A percentile compares a stretch with the other conserved stretches of the same genome.
These are phyloP conservation scores for Simplicillium sp. DNA, from an alignment of 2,329 filamentous ascomycete species.

Conservation along the genomic window DNA sequence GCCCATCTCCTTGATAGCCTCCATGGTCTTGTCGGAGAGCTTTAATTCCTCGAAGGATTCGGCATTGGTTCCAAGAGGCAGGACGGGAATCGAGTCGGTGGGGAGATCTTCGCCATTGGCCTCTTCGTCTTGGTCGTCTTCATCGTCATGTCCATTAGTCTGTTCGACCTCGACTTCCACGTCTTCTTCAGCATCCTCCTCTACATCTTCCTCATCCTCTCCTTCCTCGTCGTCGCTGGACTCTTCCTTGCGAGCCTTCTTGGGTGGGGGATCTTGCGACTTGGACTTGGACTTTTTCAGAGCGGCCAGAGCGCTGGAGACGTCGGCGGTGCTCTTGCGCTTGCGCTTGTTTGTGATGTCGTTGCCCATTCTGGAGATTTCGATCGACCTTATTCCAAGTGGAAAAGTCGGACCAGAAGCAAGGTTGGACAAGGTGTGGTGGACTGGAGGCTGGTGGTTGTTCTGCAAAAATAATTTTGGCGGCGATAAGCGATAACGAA, in stretches of 20 bases:
- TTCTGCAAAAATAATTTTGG: neutral
- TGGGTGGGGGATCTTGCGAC: slow-evolving; percentile 15
- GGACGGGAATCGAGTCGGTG: slow-evolving; percentile 34
- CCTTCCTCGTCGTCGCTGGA: slow-evolving; percentile 17
- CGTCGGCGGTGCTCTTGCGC: slow-evolving; percentile 23
- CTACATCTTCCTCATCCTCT: slow-evolving; percentile 16
- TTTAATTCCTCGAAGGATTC: slow-evolving; percentile 73
- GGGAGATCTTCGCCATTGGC: slow-evolving; percentile 23
- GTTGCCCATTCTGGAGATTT: slow-evolving; percentile 19
- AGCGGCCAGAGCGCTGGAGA: slow-evolving; percentile 14
- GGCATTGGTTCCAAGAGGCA: slow-evolving; percentile 49
- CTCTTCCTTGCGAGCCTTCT: slow-evolving; percentile 17
- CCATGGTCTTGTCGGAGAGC: slow-evolving; percentile 79
- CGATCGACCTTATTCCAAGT: neutral
- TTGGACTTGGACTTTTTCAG: slow-evolving; percentile 26
- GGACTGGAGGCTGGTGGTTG: neutral
- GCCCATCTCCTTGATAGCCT: slow-evolving; percentile 82
- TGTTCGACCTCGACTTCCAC: slow-evolving; percentile 14
- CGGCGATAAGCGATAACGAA: neutral
- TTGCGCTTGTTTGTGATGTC: slow-evolving; percentile 34
- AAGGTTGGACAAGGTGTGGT: neutral
- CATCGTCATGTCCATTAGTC: slow-evolving; percentile 14
- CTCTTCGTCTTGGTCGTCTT: slow-evolving; percentile 20
- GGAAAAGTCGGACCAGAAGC: neutral
- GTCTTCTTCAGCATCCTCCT: slow-evolving; percentile 15